These are phyloP conservation scores for Physcia stellaris DNA, from an alignment of 495 filamentous ascomycete species.

Conservation along the genomic window DNA sequence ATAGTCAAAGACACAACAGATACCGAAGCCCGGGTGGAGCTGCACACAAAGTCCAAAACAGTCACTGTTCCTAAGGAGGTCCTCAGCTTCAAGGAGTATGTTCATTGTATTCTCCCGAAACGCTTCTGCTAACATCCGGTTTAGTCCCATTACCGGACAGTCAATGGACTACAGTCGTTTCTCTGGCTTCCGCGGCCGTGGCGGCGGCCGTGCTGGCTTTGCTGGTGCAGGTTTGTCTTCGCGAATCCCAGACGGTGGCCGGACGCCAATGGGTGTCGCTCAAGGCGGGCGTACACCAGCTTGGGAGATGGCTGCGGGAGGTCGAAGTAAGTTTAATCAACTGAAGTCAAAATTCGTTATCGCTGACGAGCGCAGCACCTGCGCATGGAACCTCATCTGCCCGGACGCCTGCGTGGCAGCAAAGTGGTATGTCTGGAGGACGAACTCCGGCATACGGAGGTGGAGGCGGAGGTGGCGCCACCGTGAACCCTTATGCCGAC, in stretches of 20 bases:
- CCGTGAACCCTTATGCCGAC: slow-evolving; percentile 61
- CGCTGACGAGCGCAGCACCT: slow-evolving; percentile 7
- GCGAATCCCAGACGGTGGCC: slow-evolving; percentile 35
- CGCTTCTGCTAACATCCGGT: slow-evolving; percentile 1
- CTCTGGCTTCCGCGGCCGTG: slow-evolving; percentile 42
- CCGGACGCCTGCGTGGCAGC: slow-evolving; percentile 21
- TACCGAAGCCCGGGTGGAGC: slow-evolving; percentile 69
- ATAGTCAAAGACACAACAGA: slow-evolving; percentile 91
- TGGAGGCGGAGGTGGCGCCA: slow-evolving; percentile 46
- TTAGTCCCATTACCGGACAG: slow-evolving; percentile 51
- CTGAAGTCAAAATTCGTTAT: neutral
- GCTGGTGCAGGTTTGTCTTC: slow-evolving; percentile 22
- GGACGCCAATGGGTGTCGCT: slow-evolving; percentile 49
- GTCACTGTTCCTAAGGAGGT: slow-evolving; percentile 67
- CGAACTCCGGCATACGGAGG: slow-evolving; percentile 55
- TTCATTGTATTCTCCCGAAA: neutral
- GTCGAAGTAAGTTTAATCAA: no score
- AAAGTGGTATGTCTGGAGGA: slow-evolving; percentile 29
- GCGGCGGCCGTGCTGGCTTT: slow-evolving; percentile 29
- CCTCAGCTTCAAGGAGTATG: slow-evolving; percentile 68
- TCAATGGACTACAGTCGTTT: slow-evolving; percentile 52
- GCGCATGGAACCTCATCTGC: slow-evolving; percentile 21
- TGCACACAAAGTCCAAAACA: slow-evolving; percentile 82
- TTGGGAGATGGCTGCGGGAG: slow-evolving; percentile 34
- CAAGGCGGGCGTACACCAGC: slow-evolving; percentile 55